Evolutionary conservation across 495 filamentous ascomycete genomes (phyloP), one percentile per base, ranked within the genome.

Genomic region (Chaetomium fimeti): DNA sequence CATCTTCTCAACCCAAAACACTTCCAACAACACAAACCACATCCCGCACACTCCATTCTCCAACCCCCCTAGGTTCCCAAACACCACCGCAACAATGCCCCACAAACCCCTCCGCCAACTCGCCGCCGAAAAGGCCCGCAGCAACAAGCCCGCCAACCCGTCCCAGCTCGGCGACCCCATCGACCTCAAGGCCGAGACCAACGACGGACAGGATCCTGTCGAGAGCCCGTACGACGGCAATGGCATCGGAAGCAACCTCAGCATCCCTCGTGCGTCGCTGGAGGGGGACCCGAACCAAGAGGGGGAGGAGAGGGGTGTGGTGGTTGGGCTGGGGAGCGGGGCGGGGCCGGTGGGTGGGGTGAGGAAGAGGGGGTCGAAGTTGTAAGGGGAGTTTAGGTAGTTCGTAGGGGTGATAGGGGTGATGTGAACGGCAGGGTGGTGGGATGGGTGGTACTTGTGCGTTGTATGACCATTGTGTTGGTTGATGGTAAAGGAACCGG

Each of bases 101-200:
- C 32, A 57, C 58, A 72, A 71, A 38, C 70, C 70, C 28, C 61
- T 72, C 61, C 66, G 70, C 45, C 68, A 72, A 49, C 47, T 64
- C 9, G 73, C 74, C 18, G 73, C 69, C 47, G 74, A 76, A 52
- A 78, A 79, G 29, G 66, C 75, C 15, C 67, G 74, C 51, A 74
- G 75, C 57, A 60, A 65, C 64, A 57, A 68, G 9, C 45, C 74
- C 11, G 74, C 75, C 54, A 80, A 79, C 61, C 77, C 77, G 24
- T 76, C 71, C 59, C 72, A 73, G 61, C 66, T 79, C 8, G 77
- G 76, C 54, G 79, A 80, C 61, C 77, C 77, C 11, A 72, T 76
- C 62, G 75, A 73, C 40, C 66, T 80, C 22, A 78, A 79, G 40
- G 74, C 75, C 36, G 79, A 81, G 69, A 79, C 74, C 28, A 73